phyloP scores from a whole-genome alignment of 2,329 filamentous ascomycete genomes.

The Tolypocladium ophioglossoides region DNA sequence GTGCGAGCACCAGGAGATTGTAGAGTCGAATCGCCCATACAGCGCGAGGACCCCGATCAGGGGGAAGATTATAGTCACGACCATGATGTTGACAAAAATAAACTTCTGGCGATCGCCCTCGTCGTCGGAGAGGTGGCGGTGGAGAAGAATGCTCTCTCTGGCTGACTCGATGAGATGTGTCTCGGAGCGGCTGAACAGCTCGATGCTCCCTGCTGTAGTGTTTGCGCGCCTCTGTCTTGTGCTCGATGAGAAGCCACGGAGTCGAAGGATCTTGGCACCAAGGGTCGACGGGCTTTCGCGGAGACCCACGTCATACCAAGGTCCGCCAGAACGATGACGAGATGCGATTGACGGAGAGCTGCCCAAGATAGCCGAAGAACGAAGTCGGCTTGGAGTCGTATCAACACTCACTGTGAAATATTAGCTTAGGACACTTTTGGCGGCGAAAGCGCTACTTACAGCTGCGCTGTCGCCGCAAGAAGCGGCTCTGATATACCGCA shows the following conservation, averaged over 20 bases:
- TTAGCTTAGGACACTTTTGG: not conserved
- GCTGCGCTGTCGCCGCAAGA: not conserved
- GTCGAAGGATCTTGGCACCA: constrained; percentile 8
- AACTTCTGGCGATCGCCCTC: constrained; percentile 18
- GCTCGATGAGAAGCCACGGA: constrained; percentile 14
- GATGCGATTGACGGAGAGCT: not conserved
- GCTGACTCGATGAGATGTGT: constrained; percentile 19
- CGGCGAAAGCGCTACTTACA: not conserved
- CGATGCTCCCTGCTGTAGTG: constrained; percentile 8
- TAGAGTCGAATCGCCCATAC: constrained; percentile 31
- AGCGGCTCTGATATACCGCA: constrained; percentile 5
- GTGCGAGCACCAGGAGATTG: constrained; percentile 36
- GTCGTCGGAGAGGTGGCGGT: constrained; percentile 14
- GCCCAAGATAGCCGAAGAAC: constrained; percentile 1
- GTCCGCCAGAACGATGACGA: not conserved
- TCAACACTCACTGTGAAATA: not conserved
- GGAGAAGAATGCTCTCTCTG: constrained; percentile 17
- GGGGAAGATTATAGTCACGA: constrained; percentile 31
- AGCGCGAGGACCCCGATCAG: constrained; percentile 35
- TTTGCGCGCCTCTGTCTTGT: constrained; percentile 6
- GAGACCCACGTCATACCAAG: not conserved
- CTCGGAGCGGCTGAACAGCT: constrained; percentile 16
- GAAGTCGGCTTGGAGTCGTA: not conserved
- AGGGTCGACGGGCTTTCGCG: constrained; percentile 6
- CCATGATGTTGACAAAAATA: constrained; percentile 28